Evolutionary conservation across 345 rosid species (phyloP), one percentile per base, ranked within the genome.

Genomic region (Abelmoschus esculentus): DNA sequence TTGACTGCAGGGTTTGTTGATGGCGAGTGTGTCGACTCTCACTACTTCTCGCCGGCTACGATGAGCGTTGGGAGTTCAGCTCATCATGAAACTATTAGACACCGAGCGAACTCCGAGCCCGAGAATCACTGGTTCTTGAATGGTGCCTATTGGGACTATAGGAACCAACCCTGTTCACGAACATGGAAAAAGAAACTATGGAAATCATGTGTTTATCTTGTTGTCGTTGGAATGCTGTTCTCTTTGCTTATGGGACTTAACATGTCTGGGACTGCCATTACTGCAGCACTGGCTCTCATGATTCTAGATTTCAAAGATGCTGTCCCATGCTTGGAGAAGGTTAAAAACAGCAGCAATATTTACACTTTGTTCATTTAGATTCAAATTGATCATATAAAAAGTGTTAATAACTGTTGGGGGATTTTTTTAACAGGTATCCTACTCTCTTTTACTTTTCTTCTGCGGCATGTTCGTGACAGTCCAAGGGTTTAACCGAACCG

Each of bases 401-500:
- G 2, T 49, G 18, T 3, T 47, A 13, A 11, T 47, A 11, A 47
- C 52, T 47, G 15, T 47, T 49, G 54, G 54, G 54, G 18, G 4
- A 4, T 15, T 15, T 15, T 49, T 22, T 13, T 14, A 1, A 13
- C 84, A 93, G 96, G 96, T 90, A 3, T 93, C 98, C 12, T 90
- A 86, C 75, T 83, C 92, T 4, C 92, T 90, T 47, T 40, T 90
- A 71, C 73, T 87, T 2, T 89, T 93, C 87, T 90, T 93, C 61
- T 93, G 97, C 0, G 96, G 98, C 32, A 89, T 90, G 97, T 89
- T 90, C 59, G 82, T 93, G 69, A 86, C 98, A 0, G 95, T 93
- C 0, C 76, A 85, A 26, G 97, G 97, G 61, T 93, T 93, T 65
- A 89, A 90, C 73, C 85, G 72, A 82, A 89, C 98, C 36, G 98